These are phyloP conservation scores for Ampelocalamus luodianensis DNA, from an alignment of 176 grass and related monocot genomes.

Conservation along the genomic window DNA sequence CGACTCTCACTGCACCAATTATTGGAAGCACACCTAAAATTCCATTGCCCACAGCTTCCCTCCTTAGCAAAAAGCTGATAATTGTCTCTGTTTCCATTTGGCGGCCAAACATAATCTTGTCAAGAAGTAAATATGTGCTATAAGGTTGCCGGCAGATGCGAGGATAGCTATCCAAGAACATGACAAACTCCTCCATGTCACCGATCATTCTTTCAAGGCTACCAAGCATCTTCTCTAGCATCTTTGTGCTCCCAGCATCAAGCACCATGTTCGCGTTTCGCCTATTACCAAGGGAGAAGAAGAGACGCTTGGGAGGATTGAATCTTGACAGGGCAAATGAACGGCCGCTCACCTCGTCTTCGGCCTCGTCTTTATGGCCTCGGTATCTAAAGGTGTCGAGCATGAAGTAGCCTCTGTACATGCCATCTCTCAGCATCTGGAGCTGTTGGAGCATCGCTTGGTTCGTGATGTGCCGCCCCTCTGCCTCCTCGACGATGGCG, in stretches of 20 bases:
- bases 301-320: not conserved
- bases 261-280: not conserved
- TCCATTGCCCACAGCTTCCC: not conserved
- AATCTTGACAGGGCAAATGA: not conserved
- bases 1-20: constrained; percentile 26
- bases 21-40: constrained; percentile 36
- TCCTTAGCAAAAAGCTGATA: constrained; percentile 29
- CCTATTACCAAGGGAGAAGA: not conserved
- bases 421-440: not conserved
- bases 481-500: constrained; percentile 2
- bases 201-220: constrained; percentile 19
- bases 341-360: not conserved
- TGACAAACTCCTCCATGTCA: constrained; percentile 26
- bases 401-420: constrained; percentile 32
- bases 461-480: constrained; percentile 2
- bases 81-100: constrained; percentile 32
- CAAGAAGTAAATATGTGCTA: not conserved
- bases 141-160: constrained; percentile 22
- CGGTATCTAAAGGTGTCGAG: not conserved
- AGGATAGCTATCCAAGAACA: constrained; percentile 41
- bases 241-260: not conserved
- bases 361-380: not conserved
- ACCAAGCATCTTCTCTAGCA: not conserved
- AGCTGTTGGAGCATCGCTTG: constrained; percentile 42
- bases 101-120: constrained; percentile 43